Evolutionary conservation across 192 early-diverging fungal species (phyloP).

Genomic region (Entomortierella lignicola): DNA sequence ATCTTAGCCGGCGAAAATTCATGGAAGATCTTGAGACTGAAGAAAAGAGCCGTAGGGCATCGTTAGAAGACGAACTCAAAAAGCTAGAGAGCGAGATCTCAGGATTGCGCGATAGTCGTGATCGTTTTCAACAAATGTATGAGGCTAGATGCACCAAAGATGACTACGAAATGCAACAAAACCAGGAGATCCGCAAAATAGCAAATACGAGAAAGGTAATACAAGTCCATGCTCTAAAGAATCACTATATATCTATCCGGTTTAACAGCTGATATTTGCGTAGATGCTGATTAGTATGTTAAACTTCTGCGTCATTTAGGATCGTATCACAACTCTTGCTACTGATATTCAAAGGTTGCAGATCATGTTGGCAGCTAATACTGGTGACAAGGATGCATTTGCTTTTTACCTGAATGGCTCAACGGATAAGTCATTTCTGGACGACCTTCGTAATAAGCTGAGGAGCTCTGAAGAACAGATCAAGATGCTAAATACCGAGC

Average conservation of each 20-base stretch:
- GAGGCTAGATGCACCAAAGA: conserved; percentile 53
- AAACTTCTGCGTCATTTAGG: conserved; percentile 49
- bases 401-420: conserved; percentile 60
- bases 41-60: conserved; percentile 34
- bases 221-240: neutral
- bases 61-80: conserved; percentile 44
- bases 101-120: conserved; percentile 38
- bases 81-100: conserved; percentile 49
- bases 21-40: conserved; percentile 43
- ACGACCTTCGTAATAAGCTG: conserved; percentile 68
- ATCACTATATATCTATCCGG: neutral
- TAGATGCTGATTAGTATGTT: neutral
- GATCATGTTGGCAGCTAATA: conserved; percentile 64
- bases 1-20: conserved; percentile 31
- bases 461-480: conserved; percentile 64
- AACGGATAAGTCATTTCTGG: conserved; percentile 62
- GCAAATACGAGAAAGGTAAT: conserved; percentile 58
- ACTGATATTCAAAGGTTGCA: conserved; percentile 72
- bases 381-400: conserved; percentile 67
- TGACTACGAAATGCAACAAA: conserved; percentile 54
- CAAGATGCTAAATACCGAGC: conserved; percentile 15
- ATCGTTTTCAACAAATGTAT: conserved; percentile 52
- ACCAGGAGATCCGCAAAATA: conserved; percentile 60
- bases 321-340: conserved; percentile 69
- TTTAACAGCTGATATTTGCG: neutral